Evolutionary conservation across 2,329 filamentous ascomycete genomes (phyloP), one percentile per base, ranked within the genome.

Genomic region (Leptographium wingfieldii): DNA sequence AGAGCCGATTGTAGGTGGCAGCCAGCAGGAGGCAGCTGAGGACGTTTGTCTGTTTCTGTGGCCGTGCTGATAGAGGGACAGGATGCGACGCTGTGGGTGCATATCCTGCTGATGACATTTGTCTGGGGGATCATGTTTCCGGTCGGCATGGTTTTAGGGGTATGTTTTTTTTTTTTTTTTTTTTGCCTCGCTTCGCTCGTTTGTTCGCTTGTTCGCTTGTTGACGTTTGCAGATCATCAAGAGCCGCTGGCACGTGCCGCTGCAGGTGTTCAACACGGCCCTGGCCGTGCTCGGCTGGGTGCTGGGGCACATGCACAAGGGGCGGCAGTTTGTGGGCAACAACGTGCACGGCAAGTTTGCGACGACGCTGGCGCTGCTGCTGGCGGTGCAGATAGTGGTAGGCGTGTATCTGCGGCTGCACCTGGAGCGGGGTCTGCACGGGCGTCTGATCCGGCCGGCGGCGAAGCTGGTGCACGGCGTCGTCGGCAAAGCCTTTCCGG

Each of bases 91-190:
- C 74, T 99, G 82, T 99, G 94, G 94, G 80, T 87, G 66, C 94
- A 99, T 74, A 97, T 99, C 68, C 80, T 96, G 62, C 73, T 95
- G 54, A 92, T 96, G 79, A 87, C 85, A 71, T 69, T 94, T 61
- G 84, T 91, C 61, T 97, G 95, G 77, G 94, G 94, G 63, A 79
- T 99, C 66, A 82, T 97, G 61, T 97, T 96, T 69, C 94, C 94
- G 12, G 80, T 90, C 19, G 94, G 94, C 67, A 97, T 99, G 92
- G 91, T 97, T 51, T 77, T 96, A 22, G 92, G 92, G 61, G 89
- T 94, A 82, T 68, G 86, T 75, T 2, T 53, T 31, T 19, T 31
- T 40, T 5, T 48, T 31, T 27, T 35, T 40, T 10, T 12, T 46
- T 31, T 4, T 12, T 52, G 38, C 38, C 25, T 56, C 49, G n/a